These are phyloP conservation scores for Podospora conica DNA, from an alignment of 495 filamentous ascomycete species.

Conservation along the genomic window DNA sequence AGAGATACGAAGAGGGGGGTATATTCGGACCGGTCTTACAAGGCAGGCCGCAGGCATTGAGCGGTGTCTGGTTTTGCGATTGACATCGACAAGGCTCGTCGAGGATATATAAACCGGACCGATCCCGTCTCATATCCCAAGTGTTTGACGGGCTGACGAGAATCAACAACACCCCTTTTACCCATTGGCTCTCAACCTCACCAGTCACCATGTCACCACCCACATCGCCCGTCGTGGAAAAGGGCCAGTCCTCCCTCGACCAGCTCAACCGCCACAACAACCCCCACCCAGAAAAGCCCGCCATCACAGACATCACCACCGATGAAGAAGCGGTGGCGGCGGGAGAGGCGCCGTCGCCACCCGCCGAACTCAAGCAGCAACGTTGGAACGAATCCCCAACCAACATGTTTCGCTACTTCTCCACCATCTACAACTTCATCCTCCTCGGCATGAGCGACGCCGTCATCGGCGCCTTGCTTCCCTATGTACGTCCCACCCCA, in stretches of 20 bases:
- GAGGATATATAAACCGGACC: neutral
- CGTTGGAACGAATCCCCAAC: constrained; percentile 63
- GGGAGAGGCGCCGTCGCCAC: neutral
- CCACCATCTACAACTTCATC: constrained; percentile 68
- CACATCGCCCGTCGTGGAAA: neutral
- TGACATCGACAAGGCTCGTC: neutral
- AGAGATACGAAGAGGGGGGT: neutral
- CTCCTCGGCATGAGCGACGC: constrained; percentile 81
- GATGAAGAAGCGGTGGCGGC: constrained; percentile 1
- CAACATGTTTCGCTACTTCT: constrained; percentile 58
- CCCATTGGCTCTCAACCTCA: neutral
- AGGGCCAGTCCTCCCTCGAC: neutral
- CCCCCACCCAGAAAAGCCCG: neutral
- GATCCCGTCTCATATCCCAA: no score
- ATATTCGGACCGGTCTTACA: neutral
- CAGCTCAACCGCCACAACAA: neutral
- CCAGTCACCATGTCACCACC: constrained; percentile 1
- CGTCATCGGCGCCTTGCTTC: constrained; percentile 62
- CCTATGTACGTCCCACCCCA: constrained; percentile 1
- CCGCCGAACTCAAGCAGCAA: constrained; percentile 25
- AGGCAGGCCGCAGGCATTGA: neutral
- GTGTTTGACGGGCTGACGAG: neutral
- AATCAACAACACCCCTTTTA: neutral
- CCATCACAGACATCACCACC: constrained; percentile 1
- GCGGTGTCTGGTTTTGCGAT: neutral